Evolutionary conservation across 805 yeast species (phyloP).

Genomic region (Naumovozyma castellii): DNA sequence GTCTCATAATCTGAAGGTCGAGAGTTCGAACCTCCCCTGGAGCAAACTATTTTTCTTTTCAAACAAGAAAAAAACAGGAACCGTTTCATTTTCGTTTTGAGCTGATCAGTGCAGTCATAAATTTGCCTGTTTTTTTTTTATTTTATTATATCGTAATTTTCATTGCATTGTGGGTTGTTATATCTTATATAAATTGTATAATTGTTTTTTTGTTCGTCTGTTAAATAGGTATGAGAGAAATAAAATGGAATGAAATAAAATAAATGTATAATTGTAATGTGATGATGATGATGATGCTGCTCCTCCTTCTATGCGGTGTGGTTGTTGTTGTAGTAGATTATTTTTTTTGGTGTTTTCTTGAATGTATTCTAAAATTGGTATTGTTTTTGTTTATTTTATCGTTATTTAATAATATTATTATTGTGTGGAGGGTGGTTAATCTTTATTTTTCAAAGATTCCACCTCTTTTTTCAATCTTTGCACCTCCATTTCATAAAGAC

Average conservation of each 20-base stretch:
- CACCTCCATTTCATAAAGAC: constrained; percentile 27
- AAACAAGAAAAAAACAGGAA: background rate
- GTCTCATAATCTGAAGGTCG: constrained; percentile 13
- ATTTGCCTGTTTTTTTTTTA: background rate
- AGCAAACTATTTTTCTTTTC: constrained; percentile 5
- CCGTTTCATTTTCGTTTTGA: no score
- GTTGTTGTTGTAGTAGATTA: background rate
- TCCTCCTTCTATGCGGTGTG: background rate
- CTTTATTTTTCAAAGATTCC: constrained; percentile 18
- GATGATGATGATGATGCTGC: no score
- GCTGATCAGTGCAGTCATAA: background rate
- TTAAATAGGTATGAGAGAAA: no score
- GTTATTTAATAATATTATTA: background rate
- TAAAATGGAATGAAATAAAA: no score
- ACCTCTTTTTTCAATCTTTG: constrained; percentile 29
- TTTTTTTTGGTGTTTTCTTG: background rate
- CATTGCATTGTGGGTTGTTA: no score
- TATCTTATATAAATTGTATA: no score
- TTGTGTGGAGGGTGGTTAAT: no score
- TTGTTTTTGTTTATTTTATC: background rate
- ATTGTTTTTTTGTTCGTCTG: no score
- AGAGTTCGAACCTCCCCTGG: constrained; percentile 14
- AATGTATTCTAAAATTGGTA: background rate
- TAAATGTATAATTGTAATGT: no score
- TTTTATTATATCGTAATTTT: no score